Conservation (phyloP, 2,329 filamentous ascomycete species). For the Calonectria pteridis region DNA sequence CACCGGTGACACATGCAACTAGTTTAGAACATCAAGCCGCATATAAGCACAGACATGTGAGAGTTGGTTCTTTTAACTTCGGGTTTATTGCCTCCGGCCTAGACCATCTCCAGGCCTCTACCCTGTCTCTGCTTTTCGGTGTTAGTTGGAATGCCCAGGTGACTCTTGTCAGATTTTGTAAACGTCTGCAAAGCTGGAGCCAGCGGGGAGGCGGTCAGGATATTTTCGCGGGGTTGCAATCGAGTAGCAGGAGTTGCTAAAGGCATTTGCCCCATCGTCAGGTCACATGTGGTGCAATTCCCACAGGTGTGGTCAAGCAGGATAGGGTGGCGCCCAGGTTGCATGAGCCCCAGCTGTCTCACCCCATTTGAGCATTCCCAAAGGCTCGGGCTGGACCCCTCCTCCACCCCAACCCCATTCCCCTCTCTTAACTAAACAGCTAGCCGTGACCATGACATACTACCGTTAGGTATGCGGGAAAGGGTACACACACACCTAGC, state of each 20-base stretch:
- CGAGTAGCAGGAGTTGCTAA: neutral
- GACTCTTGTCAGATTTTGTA: neutral
- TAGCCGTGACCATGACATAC: neutral
- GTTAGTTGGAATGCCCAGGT: neutral
- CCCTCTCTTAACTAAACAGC: neutral
- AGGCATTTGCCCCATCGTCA: neutral
- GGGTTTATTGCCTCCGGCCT: neutral
- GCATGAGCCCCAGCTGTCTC: neutral
- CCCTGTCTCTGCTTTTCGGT: neutral
- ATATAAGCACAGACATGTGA: neutral
- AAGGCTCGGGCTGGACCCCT: neutral
- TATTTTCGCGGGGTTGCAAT: neutral
- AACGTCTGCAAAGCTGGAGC: neutral
- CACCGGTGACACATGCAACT: neutral
- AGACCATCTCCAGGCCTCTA: neutral
- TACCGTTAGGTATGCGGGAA: neutral
- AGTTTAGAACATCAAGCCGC: neutral
- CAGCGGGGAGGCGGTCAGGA: neutral
- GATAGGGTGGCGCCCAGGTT: neutral
- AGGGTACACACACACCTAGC: neutral
- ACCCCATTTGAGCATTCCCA: neutral
- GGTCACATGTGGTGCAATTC: slow-evolving; percentile 3
- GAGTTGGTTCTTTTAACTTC: neutral
- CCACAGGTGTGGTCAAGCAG: neutral
- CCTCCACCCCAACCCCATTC: no score